Evolutionary conservation across 148 eudicot genomes (phyloP), one percentile per base, ranked within the genome.

Genomic region (Rhododendron mucronatum): DNA sequence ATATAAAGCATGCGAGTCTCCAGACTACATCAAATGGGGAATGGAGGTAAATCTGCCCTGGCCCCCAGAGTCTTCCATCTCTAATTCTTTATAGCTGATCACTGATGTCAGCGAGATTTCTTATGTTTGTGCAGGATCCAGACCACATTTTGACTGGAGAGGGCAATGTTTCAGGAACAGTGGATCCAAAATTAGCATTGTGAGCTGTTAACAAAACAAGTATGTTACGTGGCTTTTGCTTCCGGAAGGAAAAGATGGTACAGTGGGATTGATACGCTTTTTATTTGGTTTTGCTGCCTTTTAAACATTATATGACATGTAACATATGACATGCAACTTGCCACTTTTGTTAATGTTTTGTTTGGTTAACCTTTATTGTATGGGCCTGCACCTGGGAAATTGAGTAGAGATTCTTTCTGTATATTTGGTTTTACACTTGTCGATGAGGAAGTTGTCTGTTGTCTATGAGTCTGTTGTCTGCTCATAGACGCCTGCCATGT

Each of bases 11-110:
- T 97, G 99, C 85, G 99, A 97, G 89, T 97, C 99, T 84, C 96
- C 98, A 39, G 98, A 97, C 89, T 97, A 95, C 91, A 95, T 94
- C 92, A 95, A 97, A 92, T 97, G 99, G 99, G 99, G 99, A 88
- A 93, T 97, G 98, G 98, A 97, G 99, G 99, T 95, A 89, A 48
- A 50, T 50, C 21, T n/a, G 76, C 13, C 75, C 61, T 82, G 59
- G 82, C 84, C 48, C 88, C 39, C 20, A 45, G 1, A 14, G 85
- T 84, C 57, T 65, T 48, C 61, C 30, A 13, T 86, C n/a, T 44
- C 13, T 55, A 33, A 28, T 77, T 75, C 55, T 35, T 85, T 21
- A 33, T 33, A 48, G 2, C 41, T 39, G 76, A 2, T 26, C 5
- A 57, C 55, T 55, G 12, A 74, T 15, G 28, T 53, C 23, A 51